Conservation (phyloP, 306 rosid genomes). For the Albizia julibrissin region DNA sequence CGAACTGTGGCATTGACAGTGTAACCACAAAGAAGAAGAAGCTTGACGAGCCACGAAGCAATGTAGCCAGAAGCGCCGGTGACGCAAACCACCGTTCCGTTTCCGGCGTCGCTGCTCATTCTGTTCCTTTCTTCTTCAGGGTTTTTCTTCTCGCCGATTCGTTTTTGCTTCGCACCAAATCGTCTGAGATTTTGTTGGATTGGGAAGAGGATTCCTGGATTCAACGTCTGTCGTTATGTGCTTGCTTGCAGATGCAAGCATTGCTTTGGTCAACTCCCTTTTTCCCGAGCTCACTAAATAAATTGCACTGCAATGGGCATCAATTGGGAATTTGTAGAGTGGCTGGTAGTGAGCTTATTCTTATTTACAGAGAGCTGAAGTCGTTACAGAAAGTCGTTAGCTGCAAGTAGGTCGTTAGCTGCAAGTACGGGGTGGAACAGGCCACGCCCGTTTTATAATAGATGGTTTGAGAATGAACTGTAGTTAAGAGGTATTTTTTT, state of each 20-base stretch:
- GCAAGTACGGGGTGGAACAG: too few relatives aligned
- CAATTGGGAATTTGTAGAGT: too few relatives aligned
- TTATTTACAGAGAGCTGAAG: too few relatives aligned
- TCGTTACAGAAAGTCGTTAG: too few relatives aligned
- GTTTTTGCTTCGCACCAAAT: neutral
- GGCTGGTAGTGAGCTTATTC: too few relatives aligned
- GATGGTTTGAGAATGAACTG: too few relatives aligned
- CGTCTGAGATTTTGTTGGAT: neutral
- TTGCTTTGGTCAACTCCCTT: too few relatives aligned
- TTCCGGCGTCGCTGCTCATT: slow-evolving; percentile 35
- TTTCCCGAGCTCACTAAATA: too few relatives aligned
- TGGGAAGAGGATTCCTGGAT: neutral
- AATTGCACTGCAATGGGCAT: too few relatives aligned
- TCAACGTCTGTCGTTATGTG: neutral
- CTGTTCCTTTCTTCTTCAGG: slow-evolving; percentile 10
- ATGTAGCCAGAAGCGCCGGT: slow-evolving; percentile 62
- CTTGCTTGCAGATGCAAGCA: neutral
- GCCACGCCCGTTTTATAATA: too few relatives aligned
- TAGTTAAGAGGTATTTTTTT: too few relatives aligned
- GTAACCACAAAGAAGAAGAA: slow-evolving; percentile 53
- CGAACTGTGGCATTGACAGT: slow-evolving; percentile 55
- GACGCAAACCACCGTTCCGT: slow-evolving; percentile 49
- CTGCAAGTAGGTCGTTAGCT: too few relatives aligned
- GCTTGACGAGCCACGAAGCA: slow-evolving; percentile 61
- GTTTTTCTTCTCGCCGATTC: neutral